Evolutionary conservation across 805 yeast species (phyloP), one percentile per base, ranked within the genome.

Genomic region (Isabelozyma pseudorhagii): DNA sequence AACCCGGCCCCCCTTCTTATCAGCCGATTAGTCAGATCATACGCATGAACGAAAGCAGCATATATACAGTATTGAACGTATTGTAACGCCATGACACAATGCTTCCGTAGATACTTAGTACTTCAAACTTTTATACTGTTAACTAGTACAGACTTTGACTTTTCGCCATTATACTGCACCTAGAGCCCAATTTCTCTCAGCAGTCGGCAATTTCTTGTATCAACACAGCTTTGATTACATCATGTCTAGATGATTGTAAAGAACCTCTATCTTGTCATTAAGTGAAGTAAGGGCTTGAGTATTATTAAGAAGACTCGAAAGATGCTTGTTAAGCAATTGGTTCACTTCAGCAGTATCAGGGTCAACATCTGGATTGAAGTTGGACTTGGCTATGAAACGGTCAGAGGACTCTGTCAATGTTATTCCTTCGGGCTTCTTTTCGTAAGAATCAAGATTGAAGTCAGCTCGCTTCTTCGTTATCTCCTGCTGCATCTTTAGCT

Each of bases 311-410:
- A 62, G 47, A 38, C 53, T 55, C 4, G 46, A 21, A 38, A 66
- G 46, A 29, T 61, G 60, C 25, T 44, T 46, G 28, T 51, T 15
- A 14, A 66, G 38, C 27, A 39, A 27, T 4, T 45, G 44, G 48
- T 64, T 51, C 2, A 65, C 39, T 4, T 51, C 50, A 7, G 27
- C 44, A 10, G 61, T 54, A 21, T 64, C 66, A 13, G 46, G 42
- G 46, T 62, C 65, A 8, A 45, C 13, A 29, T 54, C 47, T 5
- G 66, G 64, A 46, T 57, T 47, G 43, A 58, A 61, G 4, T 15
- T 28, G 5, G 46, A 14, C 8, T 17, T 40, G 28, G 28, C 15
- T 15, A 17, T 2, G 8, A 31, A 6, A 13, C 9, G 7, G 15
- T 44, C n/a, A 18, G 14, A 13, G 36, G 14, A 13, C 34, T 43